Evolutionary conservation across 192 early-diverging fungal genomes (phyloP), one percentile per base, ranked within the genome.

Genomic region (Cladochytrium replicatum): DNA sequence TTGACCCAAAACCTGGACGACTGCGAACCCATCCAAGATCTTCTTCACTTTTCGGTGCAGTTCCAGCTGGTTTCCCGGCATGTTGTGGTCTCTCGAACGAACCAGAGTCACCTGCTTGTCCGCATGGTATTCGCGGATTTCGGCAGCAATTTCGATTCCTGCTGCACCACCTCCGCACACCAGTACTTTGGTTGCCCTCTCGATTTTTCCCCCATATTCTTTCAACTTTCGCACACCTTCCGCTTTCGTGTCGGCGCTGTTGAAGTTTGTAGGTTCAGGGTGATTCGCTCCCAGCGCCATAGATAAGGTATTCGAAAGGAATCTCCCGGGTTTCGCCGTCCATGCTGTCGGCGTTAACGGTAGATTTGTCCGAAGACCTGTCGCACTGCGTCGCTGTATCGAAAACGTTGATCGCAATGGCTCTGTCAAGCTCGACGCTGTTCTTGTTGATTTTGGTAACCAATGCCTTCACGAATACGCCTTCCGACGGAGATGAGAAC

Each of bases 131-230:
- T 72, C 69, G 7, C 63, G 64, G 55, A 86, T 79, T 59, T 92
- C 89, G 1, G 72, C 83, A 5, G 87, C 85, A 48, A 88, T 46
- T 48, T 89, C 89, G 29, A 87, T 58, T 28, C 84, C 89, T 6
- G 82, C 78, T 9, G 83, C 79, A 15, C 87, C 87, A 21, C 78
- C 87, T 29, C 87, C 87, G 30, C 82, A 76, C 5, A 89, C 58
- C 11, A 87, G 31, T 15, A 85, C 64, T 24, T 70, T 72, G 34
- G 74, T 64, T 6, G 81, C 68, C 22, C 63, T 45, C 19, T 58
- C 57, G 48, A 89, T 79, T 49, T 75, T 66, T 9, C 69, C 61
- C 30, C 78, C 75, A 13, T 57, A 72, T 9, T 54, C 40, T 13
- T 67, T 62, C 27, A 80, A 32, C n/a, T 45, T 29, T 19, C 28